Evolutionary conservation across 257 asterid species (phyloP), one percentile per base, ranked within the genome.

Genomic region (Ligustrum vulgare): DNA sequence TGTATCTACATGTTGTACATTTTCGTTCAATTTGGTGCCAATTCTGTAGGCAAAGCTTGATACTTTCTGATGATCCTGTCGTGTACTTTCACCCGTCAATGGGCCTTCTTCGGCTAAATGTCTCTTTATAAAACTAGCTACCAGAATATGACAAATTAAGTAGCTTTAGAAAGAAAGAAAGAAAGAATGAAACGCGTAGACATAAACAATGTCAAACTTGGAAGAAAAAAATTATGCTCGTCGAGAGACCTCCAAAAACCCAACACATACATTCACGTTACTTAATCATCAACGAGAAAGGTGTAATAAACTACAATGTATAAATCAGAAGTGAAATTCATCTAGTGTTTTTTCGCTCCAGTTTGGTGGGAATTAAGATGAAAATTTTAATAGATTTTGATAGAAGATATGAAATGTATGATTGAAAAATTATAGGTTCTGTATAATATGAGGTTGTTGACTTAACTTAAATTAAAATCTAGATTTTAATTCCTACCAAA

Each of bases 11-110:
- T 10, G 2, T 3, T 13, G 7, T 45, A 6, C 54, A 13, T 13
- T 13, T 4, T 45, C n/a, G n/a, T 45, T 45, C 20, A 45, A 45
- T 45, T 45, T 45, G 54, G n/a, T 45, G 54, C 54, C n/a, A 2
- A 10, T 41, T 41, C 4, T 39, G 47, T 41, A 41, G 4, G 47
- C 47, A 41, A 41, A 41, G 11, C 16, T 41, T 41, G 47, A 11
- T 41, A 39, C 10, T 10, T 41, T 41, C 16, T 11, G 15, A 2
- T 45, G n/a, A 45, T 28, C 94, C 72, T 94, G 98, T 94, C 97
- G 92, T 92, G 87, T 89, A 89, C 83, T 88, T 94, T 96, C 98
- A 94, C 45, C 98, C 96, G 65, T 92, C 98, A 23, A 91, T 87
- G 0, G 97, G 98, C 84, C 97, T 82, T 70, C 92, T 73, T 1